These are phyloP conservation scores for Fusarium algeriense DNA, from an alignment of 2,329 filamentous ascomycete genomes.

Conservation along the genomic window DNA sequence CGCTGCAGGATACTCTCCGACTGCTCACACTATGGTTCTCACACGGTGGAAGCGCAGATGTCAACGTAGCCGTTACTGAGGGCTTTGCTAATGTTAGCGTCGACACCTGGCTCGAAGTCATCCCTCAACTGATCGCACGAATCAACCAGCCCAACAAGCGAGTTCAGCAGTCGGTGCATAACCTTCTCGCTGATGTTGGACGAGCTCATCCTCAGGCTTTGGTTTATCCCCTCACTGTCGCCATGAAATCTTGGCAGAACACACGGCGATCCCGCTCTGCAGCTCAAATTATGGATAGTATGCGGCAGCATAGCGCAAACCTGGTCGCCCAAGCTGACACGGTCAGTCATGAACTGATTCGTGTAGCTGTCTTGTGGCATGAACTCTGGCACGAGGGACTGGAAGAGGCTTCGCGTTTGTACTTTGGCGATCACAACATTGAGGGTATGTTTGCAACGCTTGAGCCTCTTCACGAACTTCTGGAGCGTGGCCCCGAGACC, in stretches of 20 bases:
- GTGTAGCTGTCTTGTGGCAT: slow-evolving; percentile 97
- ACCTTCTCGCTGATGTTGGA: slow-evolving; percentile 91
- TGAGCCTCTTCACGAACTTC: slow-evolving; percentile 88
- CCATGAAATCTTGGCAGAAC: slow-evolving; percentile 92
- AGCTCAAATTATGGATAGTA: slow-evolving; percentile 95
- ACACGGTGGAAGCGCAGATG: slow-evolving; percentile 88
- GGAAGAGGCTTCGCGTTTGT: slow-evolving; percentile 94
- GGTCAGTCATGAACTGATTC: slow-evolving; percentile 95
- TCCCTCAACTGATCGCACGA: slow-evolving; percentile 94
- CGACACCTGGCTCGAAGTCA: slow-evolving; percentile 98
- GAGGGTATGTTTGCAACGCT: slow-evolving; percentile 96
- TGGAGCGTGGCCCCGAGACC: slow-evolving; percentile 92
- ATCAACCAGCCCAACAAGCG: slow-evolving; percentile 95
- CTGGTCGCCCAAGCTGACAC: slow-evolving; percentile 95
- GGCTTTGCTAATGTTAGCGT: slow-evolving; percentile 93
- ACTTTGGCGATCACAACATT: slow-evolving; percentile 98
- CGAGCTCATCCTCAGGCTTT: slow-evolving; percentile 94
- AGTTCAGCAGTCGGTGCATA: slow-evolving; percentile 91
- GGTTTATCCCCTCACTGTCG: slow-evolving; percentile 96
- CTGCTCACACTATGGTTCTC: slow-evolving; percentile 96
- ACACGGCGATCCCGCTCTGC: slow-evolving; percentile 88
- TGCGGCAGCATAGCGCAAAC: slow-evolving; percentile 92
- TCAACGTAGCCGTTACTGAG: slow-evolving; percentile 88
- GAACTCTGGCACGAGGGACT: slow-evolving; percentile 99
- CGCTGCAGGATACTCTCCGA: slow-evolving; percentile 92